Evolutionary conservation across 768 basidiomycete genomes (phyloP), one percentile per base, ranked within the genome.

Genomic region (Auricularia heimuer): DNA sequence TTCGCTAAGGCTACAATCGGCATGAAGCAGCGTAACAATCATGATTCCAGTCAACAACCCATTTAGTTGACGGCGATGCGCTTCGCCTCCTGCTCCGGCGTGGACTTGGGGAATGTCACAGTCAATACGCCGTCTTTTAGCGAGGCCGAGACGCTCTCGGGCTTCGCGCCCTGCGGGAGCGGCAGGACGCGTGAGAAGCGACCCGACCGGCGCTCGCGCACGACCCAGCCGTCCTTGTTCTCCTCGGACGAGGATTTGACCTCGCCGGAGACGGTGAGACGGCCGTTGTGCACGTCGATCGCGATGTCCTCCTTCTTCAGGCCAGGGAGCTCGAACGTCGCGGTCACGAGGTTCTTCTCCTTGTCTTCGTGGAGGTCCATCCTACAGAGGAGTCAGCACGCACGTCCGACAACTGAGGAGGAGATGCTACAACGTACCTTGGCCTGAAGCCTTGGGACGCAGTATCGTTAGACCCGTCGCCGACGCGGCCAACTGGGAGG

Each of bases 291-390:
- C 21, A 83, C 71, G 62, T 83, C 78, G 21, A 51, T 51, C 21
- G 47, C 47, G 47, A 51, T 21, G 16, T 51, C 47, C 54, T 81
- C 78, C 64, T 82, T 80, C 63, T 76, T 80, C 63, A 84, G 70
- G 11, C 84, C 83, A 3, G 85, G 85, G 1, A 84, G 72, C 68
- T 85, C 85, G 64, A 86, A 82, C 4, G 78, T 78, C 7, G 82
- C 83, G 1, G 80, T 82, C 34, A 84, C 78, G 24, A 68, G 65
- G 67, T 79, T 79, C 18, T 70, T 69, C 1, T 77, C 75, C 16
- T 74, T 67, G 62, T 79, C 75, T 69, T 83, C 81, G 62, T 79
- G 75, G 1, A 85, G 64, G 67, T 85, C 79, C 75, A 85, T 69
- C 36, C 67, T 67, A 4, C 47, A 51, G 8, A 18, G 6, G 47